phyloP scores from a whole-genome alignment of 2,329 filamentous ascomycete species.

The Talaromyces sp. region DNA sequence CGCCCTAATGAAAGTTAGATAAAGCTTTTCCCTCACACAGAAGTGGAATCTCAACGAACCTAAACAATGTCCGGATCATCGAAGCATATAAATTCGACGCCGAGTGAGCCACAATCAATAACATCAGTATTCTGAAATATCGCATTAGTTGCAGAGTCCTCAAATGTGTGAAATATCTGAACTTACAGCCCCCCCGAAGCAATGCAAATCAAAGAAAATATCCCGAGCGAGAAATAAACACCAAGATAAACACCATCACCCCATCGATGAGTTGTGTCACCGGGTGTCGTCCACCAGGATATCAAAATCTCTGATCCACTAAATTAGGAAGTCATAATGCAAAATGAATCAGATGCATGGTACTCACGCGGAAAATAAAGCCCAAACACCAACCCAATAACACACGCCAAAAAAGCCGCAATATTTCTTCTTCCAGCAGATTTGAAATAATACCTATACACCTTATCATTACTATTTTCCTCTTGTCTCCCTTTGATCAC shows the following conservation, averaged over 20 bases:
- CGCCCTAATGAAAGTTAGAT: neutral
- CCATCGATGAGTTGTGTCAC: neutral
- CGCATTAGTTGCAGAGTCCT: neutral
- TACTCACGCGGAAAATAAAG: neutral
- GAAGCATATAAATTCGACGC: neutral
- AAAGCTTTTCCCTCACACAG: neutral
- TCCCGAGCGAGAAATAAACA: neutral
- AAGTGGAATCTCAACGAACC: neutral
- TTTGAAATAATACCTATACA: neutral
- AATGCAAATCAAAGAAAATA: neutral
- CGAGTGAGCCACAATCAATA: neutral
- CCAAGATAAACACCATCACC: neutral
- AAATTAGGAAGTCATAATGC: neutral
- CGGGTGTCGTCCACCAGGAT: neutral
- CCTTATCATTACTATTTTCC: neutral
- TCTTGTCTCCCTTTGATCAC: neutral
- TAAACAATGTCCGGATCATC: neutral
- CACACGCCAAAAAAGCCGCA: neutral
- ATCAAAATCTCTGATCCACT: neutral
- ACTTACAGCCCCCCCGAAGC: neutral
- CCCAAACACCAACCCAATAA: neutral
- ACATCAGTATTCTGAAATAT: neutral
- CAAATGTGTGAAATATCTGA: neutral
- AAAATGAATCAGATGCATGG: neutral
- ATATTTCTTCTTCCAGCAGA: neutral